Evolutionary conservation across 768 basidiomycete species (phyloP).

Genomic region (Austroboletus eburneus): DNA sequence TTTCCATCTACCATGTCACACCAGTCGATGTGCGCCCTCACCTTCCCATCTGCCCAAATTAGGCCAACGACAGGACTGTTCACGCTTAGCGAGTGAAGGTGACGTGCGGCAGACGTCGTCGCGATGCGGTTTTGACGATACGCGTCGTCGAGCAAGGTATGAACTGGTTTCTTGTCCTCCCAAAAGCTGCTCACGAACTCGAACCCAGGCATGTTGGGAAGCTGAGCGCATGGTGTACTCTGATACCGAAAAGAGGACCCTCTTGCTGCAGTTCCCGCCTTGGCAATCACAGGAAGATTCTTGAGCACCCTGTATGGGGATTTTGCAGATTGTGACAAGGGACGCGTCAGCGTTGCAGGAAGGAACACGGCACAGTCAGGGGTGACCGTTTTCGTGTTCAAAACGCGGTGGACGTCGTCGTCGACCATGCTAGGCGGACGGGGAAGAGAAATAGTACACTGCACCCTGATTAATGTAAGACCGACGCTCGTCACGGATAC

Average conservation of each 20-base stretch:
- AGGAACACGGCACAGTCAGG: constrained; percentile 52
- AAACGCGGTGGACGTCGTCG: constrained; percentile 33
- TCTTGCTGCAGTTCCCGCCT: constrained; percentile 35
- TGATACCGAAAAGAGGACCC: constrained; percentile 50
- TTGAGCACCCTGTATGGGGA: constrained; percentile 49
- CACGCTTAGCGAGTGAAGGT: constrained; percentile 45
- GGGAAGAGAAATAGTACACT: constrained; percentile 46
- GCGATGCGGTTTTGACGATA: constrained; percentile 58
- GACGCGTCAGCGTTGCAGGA: constrained; percentile 34
- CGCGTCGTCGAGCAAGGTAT: constrained; percentile 46
- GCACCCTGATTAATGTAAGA: constrained; percentile 34
- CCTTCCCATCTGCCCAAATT: constrained; percentile 49
- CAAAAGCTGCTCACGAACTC: constrained; percentile 53
- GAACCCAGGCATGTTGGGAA: constrained; percentile 44
- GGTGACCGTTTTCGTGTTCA: constrained; percentile 43
- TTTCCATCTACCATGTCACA: constrained; percentile 33
- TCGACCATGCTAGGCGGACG: constrained; percentile 34
- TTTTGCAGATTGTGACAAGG: constrained; percentile 40
- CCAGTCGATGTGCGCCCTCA: constrained; percentile 57
- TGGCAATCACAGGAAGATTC: constrained; percentile 34
- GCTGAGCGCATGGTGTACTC: constrained; percentile 44
- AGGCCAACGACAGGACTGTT: constrained; percentile 48
- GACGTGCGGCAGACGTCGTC: constrained; percentile 46
- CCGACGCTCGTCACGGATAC: neutral
- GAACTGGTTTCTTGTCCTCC: constrained; percentile 58